Percentiles rank a stretch among this genome's conserved stretches.
Conservation (phyloP, 106 monocot species). For the Xerophyta viscosa region DNA sequence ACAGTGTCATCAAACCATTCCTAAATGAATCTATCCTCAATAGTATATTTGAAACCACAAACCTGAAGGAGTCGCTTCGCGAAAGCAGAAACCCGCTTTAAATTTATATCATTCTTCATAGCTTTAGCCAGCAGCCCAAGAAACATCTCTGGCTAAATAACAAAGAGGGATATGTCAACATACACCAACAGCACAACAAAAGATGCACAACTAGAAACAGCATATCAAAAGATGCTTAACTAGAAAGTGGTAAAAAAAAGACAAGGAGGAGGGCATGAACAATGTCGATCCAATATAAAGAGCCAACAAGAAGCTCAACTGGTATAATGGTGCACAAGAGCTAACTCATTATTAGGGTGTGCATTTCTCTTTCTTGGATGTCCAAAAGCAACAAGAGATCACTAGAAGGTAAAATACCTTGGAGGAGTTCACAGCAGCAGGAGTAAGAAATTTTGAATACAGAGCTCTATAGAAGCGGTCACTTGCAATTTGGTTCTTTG, state of each 20-base stretch:
- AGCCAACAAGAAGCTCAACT: too few species aligned
- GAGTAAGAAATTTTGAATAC: slow-evolving; percentile 77
- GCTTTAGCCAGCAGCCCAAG: slow-evolving; percentile 80
- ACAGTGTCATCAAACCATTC: too few species aligned
- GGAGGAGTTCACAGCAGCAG: slow-evolving; percentile 66
- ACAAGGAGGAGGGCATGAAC: too few species aligned
- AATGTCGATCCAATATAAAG: too few species aligned
- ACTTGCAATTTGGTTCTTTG: slow-evolving; percentile 84
- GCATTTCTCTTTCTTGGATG: not conserved
- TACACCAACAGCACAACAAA: too few species aligned
- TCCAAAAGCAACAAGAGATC: not conserved
- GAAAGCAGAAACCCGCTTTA: slow-evolving; percentile 77
- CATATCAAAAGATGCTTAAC: too few species aligned
- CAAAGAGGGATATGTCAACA: not conserved
- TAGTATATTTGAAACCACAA: not conserved
- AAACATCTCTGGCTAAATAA: slow-evolving; percentile 86
- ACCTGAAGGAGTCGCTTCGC: slow-evolving; percentile 90
- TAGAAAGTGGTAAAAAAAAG: too few species aligned
- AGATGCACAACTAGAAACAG: too few species aligned
- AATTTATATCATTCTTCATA: slow-evolving; percentile 89
- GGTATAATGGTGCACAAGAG: too few species aligned
- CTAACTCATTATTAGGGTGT: too few species aligned
- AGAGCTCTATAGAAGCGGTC: slow-evolving; percentile 95
- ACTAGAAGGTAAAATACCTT: slow-evolving; percentile 37
- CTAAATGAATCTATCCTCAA: not conserved